Evolutionary conservation across 1,139 yeast species (phyloP), one percentile per base, ranked within the genome.

Genomic region (Blastobotrys petasosporus): DNA sequence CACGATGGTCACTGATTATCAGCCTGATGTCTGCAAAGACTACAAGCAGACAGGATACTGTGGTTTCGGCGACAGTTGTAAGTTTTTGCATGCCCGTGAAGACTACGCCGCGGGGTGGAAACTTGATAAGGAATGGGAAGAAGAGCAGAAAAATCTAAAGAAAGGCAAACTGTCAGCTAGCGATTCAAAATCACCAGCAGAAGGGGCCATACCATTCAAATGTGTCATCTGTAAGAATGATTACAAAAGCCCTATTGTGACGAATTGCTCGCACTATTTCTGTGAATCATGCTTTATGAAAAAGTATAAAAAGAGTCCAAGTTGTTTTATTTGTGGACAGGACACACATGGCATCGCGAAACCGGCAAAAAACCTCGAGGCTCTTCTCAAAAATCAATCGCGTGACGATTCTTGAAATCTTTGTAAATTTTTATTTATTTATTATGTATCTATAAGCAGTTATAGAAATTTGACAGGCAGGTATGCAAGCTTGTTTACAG

Each of bases 21-120:
- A 87, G 60, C 94, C 95, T 0, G 97, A 92, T 61, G 83, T 94
- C 2, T 94, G 98, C 62, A 94, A 92, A 59, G 97, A 94, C 63
- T 94, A 77, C 64, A 77, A 81, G 50, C 87, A 84, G 56, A 90
- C 95, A 0, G 98, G 98, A 0, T 90, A 80, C 61, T 94, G 98
- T 71, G 97, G 97, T 4, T 94, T 83, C 62, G 99, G 99, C 7
- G 98, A 94, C 59, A 83, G 94, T n/a, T 94, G 99, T 69, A 94
- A 92, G 67, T 94, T 94, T 63, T 65, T 92, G 29, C 98, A 94
- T 61, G 77, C 85, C 10, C 68, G 98, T 61, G 96, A 86, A 54
- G 96, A 88, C 62, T 85, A 84, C 65, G 79, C 76, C 52, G 82
- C 82, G 35, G 85, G 82, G 17, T 80, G 82, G 76, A 81, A 84